These are phyloP conservation scores for Candida pseudoglaebosa DNA, from an alignment of 805 yeast species.

Conservation along the genomic window DNA sequence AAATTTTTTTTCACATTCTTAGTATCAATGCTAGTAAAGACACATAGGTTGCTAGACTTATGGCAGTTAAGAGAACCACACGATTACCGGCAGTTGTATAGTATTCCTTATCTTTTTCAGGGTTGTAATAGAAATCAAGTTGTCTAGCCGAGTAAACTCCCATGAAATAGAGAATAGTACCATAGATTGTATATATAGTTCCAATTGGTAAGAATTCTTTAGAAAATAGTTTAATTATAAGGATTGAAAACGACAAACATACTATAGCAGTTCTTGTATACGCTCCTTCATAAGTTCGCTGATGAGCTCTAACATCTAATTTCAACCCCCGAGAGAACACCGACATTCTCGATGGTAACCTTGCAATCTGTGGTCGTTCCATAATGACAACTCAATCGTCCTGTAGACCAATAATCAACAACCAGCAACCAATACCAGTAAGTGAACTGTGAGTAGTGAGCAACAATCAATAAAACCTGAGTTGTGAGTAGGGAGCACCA, in stretches of 20 bases:
- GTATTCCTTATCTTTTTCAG: conserved; percentile 34
- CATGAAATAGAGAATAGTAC: conserved; percentile 37
- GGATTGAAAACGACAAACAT: conserved; percentile 58
- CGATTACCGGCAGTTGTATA: conserved; percentile 61
- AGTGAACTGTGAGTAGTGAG: too few species aligned
- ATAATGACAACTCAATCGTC: not conserved
- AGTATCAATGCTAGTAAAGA: conserved; percentile 49
- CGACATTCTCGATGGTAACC: conserved; percentile 32
- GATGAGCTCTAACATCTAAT: conserved; percentile 63
- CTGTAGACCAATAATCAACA: too few species aligned
- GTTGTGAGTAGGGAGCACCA: too few species aligned
- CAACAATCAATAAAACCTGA: too few species aligned
- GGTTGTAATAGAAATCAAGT: conserved; percentile 36
- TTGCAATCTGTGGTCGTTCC: conserved; percentile 10
- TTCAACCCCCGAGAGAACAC: conserved; percentile 38
- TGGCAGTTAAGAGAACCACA: conserved; percentile 47
- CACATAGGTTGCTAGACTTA: conserved; percentile 50
- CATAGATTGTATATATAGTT: conserved; percentile 59
- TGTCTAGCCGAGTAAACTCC: conserved; percentile 35
- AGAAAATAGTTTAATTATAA: conserved; percentile 62
- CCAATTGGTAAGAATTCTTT: conserved; percentile 65
- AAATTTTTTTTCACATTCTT: conserved; percentile 40
- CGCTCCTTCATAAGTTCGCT: conserved; percentile 83
- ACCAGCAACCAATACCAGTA: too few species aligned
- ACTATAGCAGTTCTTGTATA: conserved; percentile 71